phyloP scores from a whole-genome alignment of 768 basidiomycete species.

The Macrolepiota albuminosa region DNA sequence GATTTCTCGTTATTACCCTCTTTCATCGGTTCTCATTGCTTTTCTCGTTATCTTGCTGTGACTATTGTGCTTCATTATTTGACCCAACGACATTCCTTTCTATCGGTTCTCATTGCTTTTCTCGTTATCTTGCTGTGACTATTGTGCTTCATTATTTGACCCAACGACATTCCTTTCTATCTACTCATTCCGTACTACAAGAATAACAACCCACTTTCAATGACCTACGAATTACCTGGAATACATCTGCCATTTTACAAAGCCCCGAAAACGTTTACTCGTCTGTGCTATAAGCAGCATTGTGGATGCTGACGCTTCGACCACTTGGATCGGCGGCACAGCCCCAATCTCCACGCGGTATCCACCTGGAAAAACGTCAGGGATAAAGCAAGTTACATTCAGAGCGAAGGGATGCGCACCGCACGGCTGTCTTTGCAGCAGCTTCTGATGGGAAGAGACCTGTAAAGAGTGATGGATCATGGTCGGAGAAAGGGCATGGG shows the following conservation, averaged over 20 bases:
- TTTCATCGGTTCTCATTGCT: slow-evolving; percentile 11
- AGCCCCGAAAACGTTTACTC: slow-evolving; percentile 19
- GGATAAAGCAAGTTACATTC: background rate
- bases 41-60: slow-evolving; percentile 11
- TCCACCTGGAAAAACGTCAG: slow-evolving; percentile 55
- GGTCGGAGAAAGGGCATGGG: background rate
- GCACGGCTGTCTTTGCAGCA: slow-evolving; percentile 87
- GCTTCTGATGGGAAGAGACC: slow-evolving; percentile 81
- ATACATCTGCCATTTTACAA: slow-evolving; percentile 13
- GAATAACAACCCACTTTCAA: background rate
- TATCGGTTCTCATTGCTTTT: slow-evolving; percentile 13
- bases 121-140: slow-evolving; percentile 13
- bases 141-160: slow-evolving; percentile 15
- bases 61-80: slow-evolving; percentile 16
- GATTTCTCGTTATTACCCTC: slow-evolving; percentile 11
- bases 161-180: slow-evolving; percentile 15
- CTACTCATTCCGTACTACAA: slow-evolving; percentile 8
- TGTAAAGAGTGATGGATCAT: slow-evolving; percentile 23
- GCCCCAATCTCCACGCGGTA: slow-evolving; percentile 96
- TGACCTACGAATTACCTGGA: slow-evolving; percentile 4
- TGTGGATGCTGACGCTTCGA: slow-evolving; percentile 93
- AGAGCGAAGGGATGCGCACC: slow-evolving; percentile 43
- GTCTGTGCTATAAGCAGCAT: slow-evolving; percentile 67
- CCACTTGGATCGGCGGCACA: slow-evolving; percentile 94
- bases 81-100: slow-evolving; percentile 14